Base-by-base conservation (phyloP, 306 rosid species). In the Parietaria judaica region DNA sequence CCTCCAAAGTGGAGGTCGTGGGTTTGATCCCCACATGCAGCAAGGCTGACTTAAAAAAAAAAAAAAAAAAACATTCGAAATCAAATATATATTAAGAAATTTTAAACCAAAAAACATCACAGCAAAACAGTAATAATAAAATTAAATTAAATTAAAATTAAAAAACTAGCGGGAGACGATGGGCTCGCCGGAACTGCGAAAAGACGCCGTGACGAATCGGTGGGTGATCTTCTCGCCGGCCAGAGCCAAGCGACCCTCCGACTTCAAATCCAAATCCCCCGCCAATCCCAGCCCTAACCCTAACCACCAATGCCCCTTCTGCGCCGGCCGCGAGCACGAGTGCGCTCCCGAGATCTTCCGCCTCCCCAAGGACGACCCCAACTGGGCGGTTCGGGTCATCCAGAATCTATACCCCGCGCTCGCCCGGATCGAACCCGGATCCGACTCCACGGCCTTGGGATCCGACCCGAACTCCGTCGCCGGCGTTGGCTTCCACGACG, bases 311-410 rank as follows among this genome's bases (percentile, higher is more conserved):
- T 89, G 97, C 70, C 91, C 97, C 61, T 86, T 86, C 74, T 89
- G 97, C 72, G 72, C 81, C 48, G 95, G 97, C 69, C 83, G 73
- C 47, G 91, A 89, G 76, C 83, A 83, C 71, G 69, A 74, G 15
- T 86, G 97, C 14, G 97, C 97, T 6, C 95, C 97, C 56, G 91
- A 89, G 71, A 81, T 83, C 72, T 86, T 89, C 45, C 84, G 97
- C 51, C 56, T 86, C 56, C 97, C 97, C 0, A 67, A 83, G 39
- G 64, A 56, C 1, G 14, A 13, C 69, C 72, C 84, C 5, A 71
- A 86, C 1, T 89, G 97, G 97, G 80, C 36, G 31, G 13, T 86
- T 62, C 78, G 97, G 62, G 89, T 89, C 66, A 86, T 89, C 69
- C 72, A 89, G 76, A 89, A 86, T 66, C 87, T 89, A 6, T 86